These are phyloP conservation scores for Torrubiellomyces zombiae DNA, from an alignment of 2,329 filamentous ascomycete species.

Conservation along the genomic window DNA sequence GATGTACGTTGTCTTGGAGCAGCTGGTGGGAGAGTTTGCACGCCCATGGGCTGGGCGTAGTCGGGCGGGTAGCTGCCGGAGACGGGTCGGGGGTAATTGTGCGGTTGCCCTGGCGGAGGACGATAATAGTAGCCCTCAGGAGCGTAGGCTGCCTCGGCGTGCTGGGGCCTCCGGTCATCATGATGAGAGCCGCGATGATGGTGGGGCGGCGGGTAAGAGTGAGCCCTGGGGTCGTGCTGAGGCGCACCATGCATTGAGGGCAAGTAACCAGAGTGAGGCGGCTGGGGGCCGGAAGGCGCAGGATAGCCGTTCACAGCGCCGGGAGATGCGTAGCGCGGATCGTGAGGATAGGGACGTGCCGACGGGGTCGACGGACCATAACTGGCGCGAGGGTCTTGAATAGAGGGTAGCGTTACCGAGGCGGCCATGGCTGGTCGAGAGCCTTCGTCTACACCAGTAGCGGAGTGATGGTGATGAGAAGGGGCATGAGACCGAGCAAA, in stretches of 20 bases:
- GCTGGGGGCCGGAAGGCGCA: slow-evolving; percentile 18
- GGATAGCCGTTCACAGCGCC: slow-evolving; percentile 29
- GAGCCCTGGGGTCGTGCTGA: slow-evolving; percentile 16
- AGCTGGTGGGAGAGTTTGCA: slow-evolving; percentile 27
- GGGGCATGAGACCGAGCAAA: slow-evolving; percentile 17
- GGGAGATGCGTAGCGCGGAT: slow-evolving; percentile 25
- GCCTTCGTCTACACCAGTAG: slow-evolving; percentile 6
- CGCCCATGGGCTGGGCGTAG: slow-evolving; percentile 17
- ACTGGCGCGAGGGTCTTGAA: slow-evolving; percentile 26
- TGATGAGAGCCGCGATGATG: slow-evolving; percentile 22
- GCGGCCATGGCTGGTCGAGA: slow-evolving; percentile 22
- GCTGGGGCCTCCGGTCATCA: slow-evolving; percentile 17
- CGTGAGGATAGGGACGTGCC: slow-evolving; percentile 16
- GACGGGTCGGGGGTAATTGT: slow-evolving; percentile 10
- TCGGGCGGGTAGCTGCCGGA: slow-evolving; percentile 17
- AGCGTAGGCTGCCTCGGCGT: slow-evolving; percentile 11
- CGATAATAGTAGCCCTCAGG: slow-evolving; percentile 19
- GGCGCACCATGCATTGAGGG: slow-evolving; percentile 23
- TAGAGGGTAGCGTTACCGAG: slow-evolving; percentile 30
- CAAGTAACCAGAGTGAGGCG: slow-evolving; percentile 16
- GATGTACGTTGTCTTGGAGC: slow-evolving; percentile 42
- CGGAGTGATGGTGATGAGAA: slow-evolving; percentile 3
- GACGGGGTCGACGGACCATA: slow-evolving; percentile 13
- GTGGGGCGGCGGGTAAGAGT: slow-evolving; percentile 22
- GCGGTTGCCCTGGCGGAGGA: slow-evolving; percentile 13